Base-by-base conservation (phyloP, 371 early-diverging fungal species). In the Lichtheimia corymbifera region DNA sequence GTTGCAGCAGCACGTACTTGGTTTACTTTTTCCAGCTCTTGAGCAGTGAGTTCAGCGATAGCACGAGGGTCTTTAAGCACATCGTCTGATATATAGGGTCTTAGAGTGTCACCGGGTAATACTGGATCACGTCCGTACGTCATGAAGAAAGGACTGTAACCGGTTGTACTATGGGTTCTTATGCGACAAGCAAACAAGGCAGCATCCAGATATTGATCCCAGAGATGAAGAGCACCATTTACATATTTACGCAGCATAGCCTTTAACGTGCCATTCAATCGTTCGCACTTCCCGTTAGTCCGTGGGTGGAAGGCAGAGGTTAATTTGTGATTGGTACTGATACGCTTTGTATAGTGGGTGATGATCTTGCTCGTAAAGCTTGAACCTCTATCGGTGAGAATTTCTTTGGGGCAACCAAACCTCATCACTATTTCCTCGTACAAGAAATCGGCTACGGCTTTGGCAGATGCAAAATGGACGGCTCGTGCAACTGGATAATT, bases 321-420 rank as follows among this genome's bases (percentile, higher is more conserved):
- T 1, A 63, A 53, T 25, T 43, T 57, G 47, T 63, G 57, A 25
- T 57, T 50, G 4, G 44, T 4, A 14, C 55, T 57, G 28, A 42
- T 2, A n/a, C 44, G 5, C 2, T 40, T 25, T 11, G 18, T 18
- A 15, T 63, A 63, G 1, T 47, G 17, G 0, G 20, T 9, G 0
- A 61, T 0, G 28, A 61, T 40, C 18, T 61, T 42, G 58, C 40
- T 25, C 54, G 54, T 49, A 42, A 45, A 64, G n/a, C 40, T 49
- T 3, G 55, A 13, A 28, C 57, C 35, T 0, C 40, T 14, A 20
- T 58, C 53, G 0, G 2, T 51, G 6, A 30, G 13, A 1, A 50
- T 50, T 4, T 50, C 61, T 0, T 30, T 22, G 13, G 71, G 77
- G 15, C 66, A 58, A 17, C 77, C 71, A 52, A 65, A 71, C 14